Conservation (phyloP, 805 yeast species). For the Komagataella populi region DNA sequence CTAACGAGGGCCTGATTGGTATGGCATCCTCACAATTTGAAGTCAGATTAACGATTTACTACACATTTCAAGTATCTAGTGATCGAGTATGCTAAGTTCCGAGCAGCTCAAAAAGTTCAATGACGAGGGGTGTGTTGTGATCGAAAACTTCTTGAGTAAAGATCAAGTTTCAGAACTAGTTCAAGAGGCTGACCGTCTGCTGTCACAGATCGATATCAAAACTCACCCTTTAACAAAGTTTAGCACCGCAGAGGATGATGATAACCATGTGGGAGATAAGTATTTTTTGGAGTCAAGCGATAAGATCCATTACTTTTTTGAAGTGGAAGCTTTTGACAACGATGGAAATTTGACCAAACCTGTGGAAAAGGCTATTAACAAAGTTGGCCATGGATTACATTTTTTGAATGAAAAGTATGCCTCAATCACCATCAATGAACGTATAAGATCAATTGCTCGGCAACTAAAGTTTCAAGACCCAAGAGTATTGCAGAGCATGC, state of each 20-base stretch:
- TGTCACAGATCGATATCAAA: slow-evolving; percentile 33
- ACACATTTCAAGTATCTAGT: neutral
- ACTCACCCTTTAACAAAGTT: slow-evolving; percentile 61
- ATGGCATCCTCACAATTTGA: neutral
- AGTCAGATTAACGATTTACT: neutral
- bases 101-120: slow-evolving; percentile 38
- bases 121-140: slow-evolving; percentile 46
- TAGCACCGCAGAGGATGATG: slow-evolving; percentile 36
- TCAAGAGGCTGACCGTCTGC: slow-evolving; percentile 27
- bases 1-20: neutral
- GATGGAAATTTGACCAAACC: slow-evolving; percentile 38
- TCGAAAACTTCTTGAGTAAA: slow-evolving; percentile 37
- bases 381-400: slow-evolving; percentile 72
- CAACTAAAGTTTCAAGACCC: slow-evolving; percentile 48
- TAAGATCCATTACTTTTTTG: slow-evolving; percentile 57
- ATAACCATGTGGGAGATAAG: slow-evolving; percentile 56
- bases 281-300: slow-evolving; percentile 61
- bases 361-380: slow-evolving; percentile 48
- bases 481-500: slow-evolving; percentile 64
- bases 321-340: slow-evolving; percentile 50
- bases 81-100: slow-evolving; percentile 17
- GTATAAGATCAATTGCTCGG: slow-evolving; percentile 35
- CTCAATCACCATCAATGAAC: slow-evolving; percentile 33
- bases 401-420: slow-evolving; percentile 35
- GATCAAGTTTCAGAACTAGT: slow-evolving; percentile 27